A percentile compares a stretch with the other conserved stretches of the same genome.
These are phyloP conservation scores for Tetraselmis striata DNA, from an alignment of 139 green algal species.

Conservation along the genomic window DNA sequence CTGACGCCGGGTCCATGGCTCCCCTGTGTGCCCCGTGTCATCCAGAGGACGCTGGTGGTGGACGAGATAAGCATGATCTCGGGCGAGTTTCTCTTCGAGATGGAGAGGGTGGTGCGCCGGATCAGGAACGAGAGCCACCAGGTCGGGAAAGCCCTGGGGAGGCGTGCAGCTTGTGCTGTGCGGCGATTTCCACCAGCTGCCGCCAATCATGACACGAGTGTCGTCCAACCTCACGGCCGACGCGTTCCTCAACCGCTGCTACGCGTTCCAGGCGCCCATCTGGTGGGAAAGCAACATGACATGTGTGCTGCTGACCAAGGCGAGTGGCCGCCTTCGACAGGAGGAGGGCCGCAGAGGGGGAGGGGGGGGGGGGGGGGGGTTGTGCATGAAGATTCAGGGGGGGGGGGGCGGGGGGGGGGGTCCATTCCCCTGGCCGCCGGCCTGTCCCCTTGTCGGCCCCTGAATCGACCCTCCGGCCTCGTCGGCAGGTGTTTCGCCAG, in stretches of 20 bases:
- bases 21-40: no score
- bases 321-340: no score
- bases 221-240: constrained; percentile 2
- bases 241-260: constrained; percentile 60
- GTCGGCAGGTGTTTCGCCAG: constrained; percentile 63
- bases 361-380: no score
- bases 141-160: constrained; percentile 35
- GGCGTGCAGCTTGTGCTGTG: constrained; percentile 60
- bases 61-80: constrained; percentile 61
- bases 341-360: no score
- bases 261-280: constrained; percentile 52
- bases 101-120: constrained; percentile 25
- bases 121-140: no score
- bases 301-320: constrained; percentile 50
- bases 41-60: constrained; percentile 30
- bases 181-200: constrained; percentile 65
- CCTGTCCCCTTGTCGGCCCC: no score
- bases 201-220: not conserved
- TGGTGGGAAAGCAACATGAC: constrained; percentile 41
- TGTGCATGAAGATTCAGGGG: no score
- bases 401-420: no score
- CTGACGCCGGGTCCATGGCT: no score
- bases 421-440: no score
- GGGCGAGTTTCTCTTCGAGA: constrained; percentile 45
- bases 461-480: no score